Percentiles rank a stretch among this genome's conserved stretches.
phyloP scores from a whole-genome alignment of 2,329 filamentous ascomycete species.

The Fulvia fulva region DNA sequence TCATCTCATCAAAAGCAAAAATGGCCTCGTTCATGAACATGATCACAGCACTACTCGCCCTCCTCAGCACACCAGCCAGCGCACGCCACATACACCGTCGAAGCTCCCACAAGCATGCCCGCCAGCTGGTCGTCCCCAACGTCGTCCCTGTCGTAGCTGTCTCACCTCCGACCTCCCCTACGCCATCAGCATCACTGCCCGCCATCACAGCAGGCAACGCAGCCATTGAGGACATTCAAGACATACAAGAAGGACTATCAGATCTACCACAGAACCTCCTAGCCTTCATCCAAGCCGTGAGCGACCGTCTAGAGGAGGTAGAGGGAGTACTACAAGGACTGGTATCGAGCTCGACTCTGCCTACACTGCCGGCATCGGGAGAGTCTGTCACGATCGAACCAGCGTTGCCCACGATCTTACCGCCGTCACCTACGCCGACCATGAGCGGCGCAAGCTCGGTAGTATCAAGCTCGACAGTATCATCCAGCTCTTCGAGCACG shows the following conservation, averaged over 20 bases:
- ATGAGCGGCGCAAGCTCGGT: no score
- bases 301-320: conserved; percentile 13
- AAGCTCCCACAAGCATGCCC: background rate
- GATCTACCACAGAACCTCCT: conserved; percentile 19
- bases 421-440: background rate
- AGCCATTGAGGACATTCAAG: conserved; percentile 17
- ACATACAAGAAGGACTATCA: conserved; percentile 16
- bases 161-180: background rate
- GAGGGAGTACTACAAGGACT: conserved; percentile 12
- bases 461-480: background rate
- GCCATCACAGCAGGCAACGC: conserved; percentile 12
- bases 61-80: background rate
- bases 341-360: background rate
- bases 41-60: background rate
- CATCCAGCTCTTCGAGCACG: background rate
- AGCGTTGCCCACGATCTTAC: background rate
- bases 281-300: conserved; percentile 12
- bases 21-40: background rate
- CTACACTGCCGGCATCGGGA: background rate
- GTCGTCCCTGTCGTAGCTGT: background rate
- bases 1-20: background rate
- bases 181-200: background rate
- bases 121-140: background rate
- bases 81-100: background rate
- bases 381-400: background rate